phyloP scores from a whole-genome alignment of 306 rosid species.

The Prinsepia uniflora region DNA sequence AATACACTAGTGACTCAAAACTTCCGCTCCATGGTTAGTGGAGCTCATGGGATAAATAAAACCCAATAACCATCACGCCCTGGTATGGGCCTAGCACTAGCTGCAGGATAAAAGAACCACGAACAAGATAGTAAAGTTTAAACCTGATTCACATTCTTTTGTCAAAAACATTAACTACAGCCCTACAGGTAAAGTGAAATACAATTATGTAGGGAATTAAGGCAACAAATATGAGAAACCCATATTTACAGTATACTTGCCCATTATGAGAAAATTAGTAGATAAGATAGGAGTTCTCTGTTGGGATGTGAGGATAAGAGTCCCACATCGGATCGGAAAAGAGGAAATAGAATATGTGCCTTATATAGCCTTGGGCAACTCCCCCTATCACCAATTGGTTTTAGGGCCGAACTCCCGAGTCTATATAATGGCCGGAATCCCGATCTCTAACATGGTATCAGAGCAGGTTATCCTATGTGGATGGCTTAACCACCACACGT shows the following conservation, averaged over 20 bases:
- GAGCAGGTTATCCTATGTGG: too few species aligned
- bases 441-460: too few species aligned
- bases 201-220: neutral
- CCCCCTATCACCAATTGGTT: too few species aligned
- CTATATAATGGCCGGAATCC: too few species aligned
- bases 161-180: neutral
- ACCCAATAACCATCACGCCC: neutral
- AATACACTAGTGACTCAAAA: neutral
- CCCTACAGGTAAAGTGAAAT: neutral
- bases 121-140: neutral
- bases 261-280: neutral
- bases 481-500: too few species aligned
- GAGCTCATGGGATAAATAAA: neutral
- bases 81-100: neutral
- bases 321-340: too few species aligned
- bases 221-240: neutral
- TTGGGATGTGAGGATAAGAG: too few species aligned
- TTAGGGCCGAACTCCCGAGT: too few species aligned
- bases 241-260: neutral
- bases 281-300: neutral
- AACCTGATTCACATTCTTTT: neutral
- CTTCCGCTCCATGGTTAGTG: neutral
- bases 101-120: neutral
- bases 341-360: too few species aligned
- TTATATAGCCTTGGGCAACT: too few species aligned